Base-by-base conservation (phyloP, 78 protist genomes). In the Mantamonas sphyraenae region DNA sequence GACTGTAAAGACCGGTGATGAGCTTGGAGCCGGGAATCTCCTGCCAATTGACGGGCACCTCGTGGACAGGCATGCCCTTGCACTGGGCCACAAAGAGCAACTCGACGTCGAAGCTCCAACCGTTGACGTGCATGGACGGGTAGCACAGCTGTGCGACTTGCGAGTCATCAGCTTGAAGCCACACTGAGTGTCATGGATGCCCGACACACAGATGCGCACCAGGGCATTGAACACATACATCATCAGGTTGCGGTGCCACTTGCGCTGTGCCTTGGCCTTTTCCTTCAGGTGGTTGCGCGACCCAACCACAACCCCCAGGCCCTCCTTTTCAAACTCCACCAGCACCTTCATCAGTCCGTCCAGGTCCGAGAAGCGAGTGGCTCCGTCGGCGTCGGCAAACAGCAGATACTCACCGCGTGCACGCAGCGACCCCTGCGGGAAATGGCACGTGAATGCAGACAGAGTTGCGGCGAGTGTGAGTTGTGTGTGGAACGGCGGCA, bases 81-180 rank as follows among this genome's bases (percentile, higher is more conserved):
- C 68, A 17, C 50, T 40, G 69, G 17, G 74, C 82, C 17, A 59
- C 19, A 55, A 42, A 62, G 63, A 76, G 64, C 26, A 67, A 42
- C 75, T 76, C 82, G 20, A 76, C 39, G 56, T 76, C 82, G 62
- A 76, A 76, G 34, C 76, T 42, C 82, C 82, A 76, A 7, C 82
- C 58, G 40, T 76, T 71, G 28, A 76, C 30, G 39, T 76, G 82
- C 53, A 40, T 33, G 22, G 28, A 12, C 24, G 69, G 72, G 42
- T 47, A 64, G 57, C 61, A 4, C 2, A 9, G 61, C 5, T 39
- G 74, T 2, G 82, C 24, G 75, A 30, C 8, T 5, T 1, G 35
- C 78, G 65, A 9, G 82, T 63, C 65, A 83, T 76, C n/a, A 83
- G 65, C 71, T 83, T 83, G 72, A 77, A 83, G 5, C 88, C 88